Percentiles rank a stretch among this genome's conserved stretches.
Evolutionary conservation across 192 early-diverging fungal species (phyloP).

Genomic region (Linnemannia zychae): DNA sequence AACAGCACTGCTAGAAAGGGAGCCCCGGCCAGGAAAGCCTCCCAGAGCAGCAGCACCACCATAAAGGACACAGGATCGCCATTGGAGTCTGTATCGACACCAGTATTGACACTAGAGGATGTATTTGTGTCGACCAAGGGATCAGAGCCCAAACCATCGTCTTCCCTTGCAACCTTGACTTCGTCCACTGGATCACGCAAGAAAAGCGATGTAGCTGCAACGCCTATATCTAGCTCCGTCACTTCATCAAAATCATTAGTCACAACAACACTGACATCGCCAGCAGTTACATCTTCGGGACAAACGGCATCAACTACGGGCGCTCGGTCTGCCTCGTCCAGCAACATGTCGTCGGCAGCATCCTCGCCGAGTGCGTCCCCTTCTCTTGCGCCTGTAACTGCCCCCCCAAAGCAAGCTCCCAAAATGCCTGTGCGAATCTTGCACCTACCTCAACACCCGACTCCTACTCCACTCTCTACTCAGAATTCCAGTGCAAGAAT

Average conservation of each 20-base stretch:
- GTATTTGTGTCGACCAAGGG: background rate
- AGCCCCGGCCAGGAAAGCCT: background rate
- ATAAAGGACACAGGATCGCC: conserved; percentile 5
- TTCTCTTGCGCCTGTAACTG: background rate
- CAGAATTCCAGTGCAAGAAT: background rate
- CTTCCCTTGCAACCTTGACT: background rate
- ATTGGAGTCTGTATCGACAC: background rate
- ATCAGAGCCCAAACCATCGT: background rate
- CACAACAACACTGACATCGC: background rate
- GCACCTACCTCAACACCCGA: background rate
- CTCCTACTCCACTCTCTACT: background rate
- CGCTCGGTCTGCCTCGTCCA: background rate
- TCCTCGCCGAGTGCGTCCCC: background rate
- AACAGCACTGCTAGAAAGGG: background rate
- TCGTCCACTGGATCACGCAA: background rate
- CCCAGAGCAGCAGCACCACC: background rate
- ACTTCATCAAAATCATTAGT: background rate
- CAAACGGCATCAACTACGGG: background rate
- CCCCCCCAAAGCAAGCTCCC: background rate
- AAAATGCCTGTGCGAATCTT: conserved; percentile 3
- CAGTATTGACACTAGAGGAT: background rate
- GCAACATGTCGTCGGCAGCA: background rate
- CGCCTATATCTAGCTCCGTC: background rate
- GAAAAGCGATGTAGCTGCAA: background rate
- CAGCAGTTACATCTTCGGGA: background rate